Conservation (phyloP, 2,329 filamentous ascomycete species). For the Paecilomyces variotii region DNA sequence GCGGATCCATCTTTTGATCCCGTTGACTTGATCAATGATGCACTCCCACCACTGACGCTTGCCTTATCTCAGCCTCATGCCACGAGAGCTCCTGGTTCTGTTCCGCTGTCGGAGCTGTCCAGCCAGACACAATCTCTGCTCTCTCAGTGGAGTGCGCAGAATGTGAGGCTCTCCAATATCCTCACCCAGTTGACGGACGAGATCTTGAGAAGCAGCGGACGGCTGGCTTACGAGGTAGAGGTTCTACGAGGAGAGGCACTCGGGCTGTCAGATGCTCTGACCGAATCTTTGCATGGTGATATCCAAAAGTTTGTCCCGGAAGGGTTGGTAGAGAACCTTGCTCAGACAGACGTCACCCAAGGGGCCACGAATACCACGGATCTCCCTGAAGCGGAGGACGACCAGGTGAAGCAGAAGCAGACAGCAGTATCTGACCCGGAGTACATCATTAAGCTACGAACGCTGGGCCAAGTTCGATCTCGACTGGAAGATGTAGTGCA, state of each 20-base stretch:
- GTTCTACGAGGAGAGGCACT: slow-evolving; percentile 81
- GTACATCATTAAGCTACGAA: slow-evolving; percentile 72
- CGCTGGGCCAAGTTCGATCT: slow-evolving; percentile 69
- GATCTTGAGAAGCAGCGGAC: slow-evolving; percentile 78
- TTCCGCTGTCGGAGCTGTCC: slow-evolving; percentile 68
- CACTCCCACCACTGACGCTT: slow-evolving; percentile 59
- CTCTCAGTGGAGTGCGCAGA: slow-evolving; percentile 81
- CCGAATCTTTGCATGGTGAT: slow-evolving; percentile 63
- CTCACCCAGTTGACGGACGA: slow-evolving; percentile 90
- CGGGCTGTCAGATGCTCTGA: slow-evolving; percentile 68
- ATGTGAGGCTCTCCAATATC: slow-evolving; percentile 68
- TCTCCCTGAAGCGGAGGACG: neutral
- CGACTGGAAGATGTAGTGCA: slow-evolving; percentile 86
- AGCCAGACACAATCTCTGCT: slow-evolving; percentile 75
- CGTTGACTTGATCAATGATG: slow-evolving; percentile 74
- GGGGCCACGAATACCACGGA: slow-evolving; percentile 3
- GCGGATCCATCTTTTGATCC: slow-evolving; percentile 70
- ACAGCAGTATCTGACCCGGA: slow-evolving; percentile 43
- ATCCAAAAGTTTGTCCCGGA: slow-evolving; percentile 63
- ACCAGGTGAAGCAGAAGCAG: neutral
- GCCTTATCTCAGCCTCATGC: slow-evolving; percentile 34
- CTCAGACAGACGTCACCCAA: slow-evolving; percentile 2
- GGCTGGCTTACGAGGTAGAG: slow-evolving; percentile 90
- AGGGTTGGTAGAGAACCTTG: slow-evolving; percentile 17
- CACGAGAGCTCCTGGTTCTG: slow-evolving; percentile 36